Conservation (phyloP, 352 stramenopile genomes). For the Phytophthora pini region DNA sequence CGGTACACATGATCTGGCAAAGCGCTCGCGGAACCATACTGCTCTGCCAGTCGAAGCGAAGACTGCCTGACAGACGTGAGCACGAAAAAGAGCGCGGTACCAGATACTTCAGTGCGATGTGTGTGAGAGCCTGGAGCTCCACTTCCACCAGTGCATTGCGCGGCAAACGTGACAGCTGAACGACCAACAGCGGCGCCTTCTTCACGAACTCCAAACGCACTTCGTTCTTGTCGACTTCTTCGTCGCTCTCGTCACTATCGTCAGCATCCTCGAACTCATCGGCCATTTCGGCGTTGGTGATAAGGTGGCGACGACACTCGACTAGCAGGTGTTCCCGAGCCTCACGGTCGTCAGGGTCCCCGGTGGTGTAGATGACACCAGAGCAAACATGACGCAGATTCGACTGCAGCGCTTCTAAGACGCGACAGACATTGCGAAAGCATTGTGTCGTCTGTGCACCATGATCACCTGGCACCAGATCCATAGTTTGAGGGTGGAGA, state of each 20-base stretch:
- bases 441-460: conserved; percentile 56
- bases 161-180: conserved; percentile 76
- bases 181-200: conserved; percentile 59
- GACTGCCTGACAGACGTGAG: conserved; percentile 8
- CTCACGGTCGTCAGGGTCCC: conserved; percentile 37
- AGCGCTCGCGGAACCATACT: conserved; percentile 52
- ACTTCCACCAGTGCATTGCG: conserved; percentile 76
- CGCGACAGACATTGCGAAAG: conserved; percentile 67
- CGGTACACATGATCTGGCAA: conserved; percentile 57
- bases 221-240: conserved; percentile 75
- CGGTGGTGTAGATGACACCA: conserved; percentile 67
- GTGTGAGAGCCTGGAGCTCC: conserved; percentile 78
- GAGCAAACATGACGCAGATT: conserved; percentile 81
- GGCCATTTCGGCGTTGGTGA: conserved; percentile 49
- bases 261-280: conserved; percentile 66
- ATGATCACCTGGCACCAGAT: conserved; percentile 64
- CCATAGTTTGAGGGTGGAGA: conserved; percentile 95
- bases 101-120: conserved; percentile 67
- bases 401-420: conserved; percentile 80
- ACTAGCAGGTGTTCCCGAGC: conserved; percentile 32
- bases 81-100: conserved; percentile 24
- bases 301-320: conserved; percentile 30
- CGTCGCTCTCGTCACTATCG: conserved; percentile 80
- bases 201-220: conserved; percentile 50
- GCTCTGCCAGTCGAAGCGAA: conserved; percentile 45